Conservation (phyloP, 257 asterid genomes). For the Mitragyna speciosa region DNA sequence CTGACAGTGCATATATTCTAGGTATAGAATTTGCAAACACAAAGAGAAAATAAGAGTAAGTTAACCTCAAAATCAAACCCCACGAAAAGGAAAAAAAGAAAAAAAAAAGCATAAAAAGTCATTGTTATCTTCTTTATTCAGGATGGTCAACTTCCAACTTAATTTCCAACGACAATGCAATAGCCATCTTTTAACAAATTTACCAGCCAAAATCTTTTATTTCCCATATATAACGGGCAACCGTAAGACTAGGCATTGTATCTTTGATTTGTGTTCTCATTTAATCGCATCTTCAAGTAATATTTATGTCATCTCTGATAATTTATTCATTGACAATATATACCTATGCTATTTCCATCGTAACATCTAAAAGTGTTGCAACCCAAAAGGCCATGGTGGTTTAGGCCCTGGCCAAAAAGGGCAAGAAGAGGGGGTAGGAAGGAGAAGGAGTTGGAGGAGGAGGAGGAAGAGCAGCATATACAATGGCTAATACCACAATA, state of each 20-base stretch:
- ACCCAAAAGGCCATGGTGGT: neutral
- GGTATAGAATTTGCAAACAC: too few species aligned
- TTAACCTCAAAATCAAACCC: too few species aligned
- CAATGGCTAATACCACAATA: slow-evolving; percentile 1
- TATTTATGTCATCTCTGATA: neutral
- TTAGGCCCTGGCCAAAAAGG: neutral
- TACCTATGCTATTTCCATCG: neutral
- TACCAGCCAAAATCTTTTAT: neutral
- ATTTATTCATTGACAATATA: neutral
- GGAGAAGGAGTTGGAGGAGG: slow-evolving; percentile 9
- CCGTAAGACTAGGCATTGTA: slow-evolving; percentile 12
- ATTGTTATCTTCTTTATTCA: too few species aligned
- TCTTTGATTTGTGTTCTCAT: neutral
- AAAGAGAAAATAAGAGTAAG: too few species aligned
- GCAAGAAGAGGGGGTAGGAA: neutral
- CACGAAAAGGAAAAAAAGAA: too few species aligned
- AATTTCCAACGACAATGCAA: too few species aligned
- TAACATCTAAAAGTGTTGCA: neutral
- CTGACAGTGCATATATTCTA: too few species aligned
- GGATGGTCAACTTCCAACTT: too few species aligned
- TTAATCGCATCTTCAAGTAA: neutral
- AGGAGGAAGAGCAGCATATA: neutral
- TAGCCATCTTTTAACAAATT: too few species aligned
- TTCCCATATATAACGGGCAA: slow-evolving; percentile 15
- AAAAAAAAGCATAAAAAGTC: too few species aligned